phyloP scores from a whole-genome alignment of 257 asterid genomes.

The Solanum lignicaule region DNA sequence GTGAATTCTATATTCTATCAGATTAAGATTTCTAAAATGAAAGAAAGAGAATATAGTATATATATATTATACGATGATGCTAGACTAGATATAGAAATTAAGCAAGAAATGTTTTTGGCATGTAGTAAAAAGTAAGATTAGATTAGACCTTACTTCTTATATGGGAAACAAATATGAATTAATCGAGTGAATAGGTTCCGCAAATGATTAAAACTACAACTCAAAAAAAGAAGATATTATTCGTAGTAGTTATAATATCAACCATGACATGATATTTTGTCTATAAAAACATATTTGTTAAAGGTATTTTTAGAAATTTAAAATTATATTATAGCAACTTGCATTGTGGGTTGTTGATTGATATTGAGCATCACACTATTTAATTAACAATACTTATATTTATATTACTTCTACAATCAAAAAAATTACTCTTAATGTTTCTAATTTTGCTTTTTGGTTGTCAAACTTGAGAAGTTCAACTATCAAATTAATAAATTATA shows the following conservation, averaged over 20 bases:
- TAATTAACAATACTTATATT: background rate
- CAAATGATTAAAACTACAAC: background rate
- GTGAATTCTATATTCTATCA: background rate
- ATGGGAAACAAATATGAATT: background rate
- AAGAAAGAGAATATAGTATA: background rate
- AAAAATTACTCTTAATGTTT: background rate
- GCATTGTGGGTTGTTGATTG: background rate
- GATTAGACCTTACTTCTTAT: background rate
- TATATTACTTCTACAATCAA: background rate
- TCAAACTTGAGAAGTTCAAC: background rate
- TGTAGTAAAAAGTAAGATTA: background rate
- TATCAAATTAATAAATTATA: background rate
- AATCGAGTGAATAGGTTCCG: rapidly evolving
- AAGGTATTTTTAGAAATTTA: background rate
- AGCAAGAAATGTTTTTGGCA: background rate
- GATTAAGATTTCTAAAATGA: background rate
- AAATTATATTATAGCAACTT: background rate
- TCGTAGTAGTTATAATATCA: background rate
- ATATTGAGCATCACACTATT: background rate
- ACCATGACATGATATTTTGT: background rate
- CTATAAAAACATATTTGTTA: background rate
- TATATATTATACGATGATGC: background rate
- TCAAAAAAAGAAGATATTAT: background rate
- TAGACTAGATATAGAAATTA: background rate
- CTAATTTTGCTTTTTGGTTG: background rate